A percentile compares a stretch with the other conserved stretches of the same genome.
These are phyloP conservation scores for Verticillium tricorpus DNA, from an alignment of 2,329 filamentous ascomycete genomes.

Conservation along the genomic window DNA sequence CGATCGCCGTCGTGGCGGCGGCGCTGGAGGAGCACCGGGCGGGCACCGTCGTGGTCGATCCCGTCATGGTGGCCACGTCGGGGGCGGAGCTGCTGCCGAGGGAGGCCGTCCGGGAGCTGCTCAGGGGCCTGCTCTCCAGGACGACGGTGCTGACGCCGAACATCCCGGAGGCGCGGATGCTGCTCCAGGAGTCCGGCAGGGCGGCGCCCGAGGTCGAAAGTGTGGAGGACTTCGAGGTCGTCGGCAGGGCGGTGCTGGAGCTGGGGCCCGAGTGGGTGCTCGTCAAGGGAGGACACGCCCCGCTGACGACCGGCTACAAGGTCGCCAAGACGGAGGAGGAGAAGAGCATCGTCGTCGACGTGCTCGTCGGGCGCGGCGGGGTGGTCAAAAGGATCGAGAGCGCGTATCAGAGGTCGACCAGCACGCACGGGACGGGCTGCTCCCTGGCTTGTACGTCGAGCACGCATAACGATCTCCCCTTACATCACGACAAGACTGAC, in stretches of 20 bases:
- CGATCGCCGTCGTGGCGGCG: slow-evolving; percentile 63
- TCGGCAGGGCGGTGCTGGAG: slow-evolving; percentile 61
- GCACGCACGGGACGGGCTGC: slow-evolving; percentile 94
- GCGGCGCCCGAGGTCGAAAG: slow-evolving; percentile 38
- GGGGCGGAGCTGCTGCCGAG: slow-evolving; percentile 64
- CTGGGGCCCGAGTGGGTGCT: slow-evolving; percentile 78
- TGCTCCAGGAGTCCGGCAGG: slow-evolving; percentile 51
- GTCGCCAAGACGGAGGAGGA: slow-evolving; percentile 56
- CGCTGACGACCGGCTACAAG: slow-evolving; percentile 60
- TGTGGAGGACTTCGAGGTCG: slow-evolving; percentile 61
- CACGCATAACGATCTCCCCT: too few species aligned
- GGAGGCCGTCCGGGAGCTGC: slow-evolving; percentile 58
- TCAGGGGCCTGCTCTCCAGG: slow-evolving; percentile 55
- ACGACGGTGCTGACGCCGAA: slow-evolving; percentile 73
- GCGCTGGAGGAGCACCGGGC: slow-evolving; percentile 56
- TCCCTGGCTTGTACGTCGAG: slow-evolving; percentile 72
- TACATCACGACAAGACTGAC: not conserved
- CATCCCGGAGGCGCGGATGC: slow-evolving; percentile 66
- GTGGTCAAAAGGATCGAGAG: slow-evolving; percentile 62
- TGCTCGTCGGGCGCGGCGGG: slow-evolving; percentile 60
- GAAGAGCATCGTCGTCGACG: slow-evolving; percentile 66
- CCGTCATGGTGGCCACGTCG: slow-evolving; percentile 85
- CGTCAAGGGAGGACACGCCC: slow-evolving; percentile 87
- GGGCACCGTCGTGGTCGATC: slow-evolving; percentile 64
- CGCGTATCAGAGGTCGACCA: slow-evolving; percentile 65